Conservation (phyloP, 2,329 filamentous ascomycete genomes). For the Didymella lethalis region DNA sequence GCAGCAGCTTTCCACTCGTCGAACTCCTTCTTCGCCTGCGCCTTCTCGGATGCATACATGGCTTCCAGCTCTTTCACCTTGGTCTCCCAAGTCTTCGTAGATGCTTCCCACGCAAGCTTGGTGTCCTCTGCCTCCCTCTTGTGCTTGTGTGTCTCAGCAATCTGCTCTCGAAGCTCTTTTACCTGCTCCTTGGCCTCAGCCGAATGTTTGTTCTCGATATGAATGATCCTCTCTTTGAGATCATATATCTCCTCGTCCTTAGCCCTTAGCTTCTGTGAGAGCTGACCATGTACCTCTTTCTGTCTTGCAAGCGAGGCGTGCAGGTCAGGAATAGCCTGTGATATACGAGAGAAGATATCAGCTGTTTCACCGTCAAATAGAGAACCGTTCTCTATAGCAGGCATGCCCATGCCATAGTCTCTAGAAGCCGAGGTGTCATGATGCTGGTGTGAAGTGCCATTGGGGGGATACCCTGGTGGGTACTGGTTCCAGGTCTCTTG, state of each 20-base stretch:
- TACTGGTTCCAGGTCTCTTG: slow-evolving; percentile 48
- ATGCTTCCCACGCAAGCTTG: slow-evolving; percentile 40
- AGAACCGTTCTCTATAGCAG: slow-evolving; percentile 42
- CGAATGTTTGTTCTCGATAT: slow-evolving; percentile 59
- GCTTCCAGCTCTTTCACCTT: slow-evolving; percentile 56
- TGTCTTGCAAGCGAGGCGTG: slow-evolving; percentile 54
- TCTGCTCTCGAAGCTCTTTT: slow-evolving; percentile 59
- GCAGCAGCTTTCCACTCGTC: slow-evolving; percentile 54
- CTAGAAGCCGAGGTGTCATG: slow-evolving; percentile 50
- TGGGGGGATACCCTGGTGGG: slow-evolving; percentile 46
- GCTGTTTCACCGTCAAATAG: slow-evolving; percentile 48
- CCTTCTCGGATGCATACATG: slow-evolving; percentile 48
- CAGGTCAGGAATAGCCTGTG: slow-evolving; percentile 50
- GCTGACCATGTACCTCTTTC: slow-evolving; percentile 60
- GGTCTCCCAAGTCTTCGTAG: slow-evolving; percentile 52
- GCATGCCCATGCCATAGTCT: slow-evolving; percentile 41
- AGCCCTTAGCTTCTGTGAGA: slow-evolving; percentile 60
- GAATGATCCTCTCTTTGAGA: slow-evolving; percentile 60
- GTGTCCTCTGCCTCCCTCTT: slow-evolving; percentile 50
- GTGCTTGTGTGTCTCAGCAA: slow-evolving; percentile 55
- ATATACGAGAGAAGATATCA: slow-evolving; percentile 51
- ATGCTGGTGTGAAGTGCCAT: slow-evolving; percentile 46
- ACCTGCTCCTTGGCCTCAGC: slow-evolving; percentile 62
- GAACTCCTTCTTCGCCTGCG: slow-evolving; percentile 48
- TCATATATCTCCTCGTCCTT: slow-evolving; percentile 63